Evolutionary conservation across 352 stramenopile species (phyloP), one percentile per base, ranked within the genome.

Genomic region (Phytopythium helicoides): DNA sequence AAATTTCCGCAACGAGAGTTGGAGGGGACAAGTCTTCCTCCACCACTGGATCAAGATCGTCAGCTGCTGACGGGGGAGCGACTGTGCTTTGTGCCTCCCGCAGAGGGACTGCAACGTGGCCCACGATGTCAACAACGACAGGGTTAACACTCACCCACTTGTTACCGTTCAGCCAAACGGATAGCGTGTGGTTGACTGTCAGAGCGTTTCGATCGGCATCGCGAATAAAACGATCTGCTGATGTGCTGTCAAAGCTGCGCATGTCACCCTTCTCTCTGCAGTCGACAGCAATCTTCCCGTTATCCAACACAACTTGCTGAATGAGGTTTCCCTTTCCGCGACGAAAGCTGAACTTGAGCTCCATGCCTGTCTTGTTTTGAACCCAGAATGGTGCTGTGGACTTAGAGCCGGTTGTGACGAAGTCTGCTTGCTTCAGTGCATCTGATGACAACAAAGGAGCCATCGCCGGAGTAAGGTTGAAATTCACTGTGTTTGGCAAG

Each of bases 371-470:
- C 25, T 86, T 89, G 64, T 95, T 95, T 48, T 94, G 76, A 52
- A 95, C 79, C 86, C 86, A 95, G 46, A 95, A 95, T n/a, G 86
- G 86, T 18, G 86, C 73, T 5, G 81, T 94, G 4, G 83, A 91
- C 55, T 94, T 95, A 6, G 81, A 92, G 7, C 86, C 81, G 3
- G 81, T 89, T 0, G 86, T 92, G 47, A 95, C 83, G 49, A 94
- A 92, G 52, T 95, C 86, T 46, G 82, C 83, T 72, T 90, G 81
- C 38, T 76, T 82, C 37, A 95, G 55, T 21, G 83, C 71, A 14
- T 95, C 81, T 0, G 81, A 87, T 6, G 84, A 94, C 45, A 95
- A 47, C 12, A 95, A 62, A 25, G 81, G 86, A 7, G 86, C 83
- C 86, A 95, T 95, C 1, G 86, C 83, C 37, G 86, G 86, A 18